Evolutionary conservation across 2,329 filamentous ascomycete species (phyloP).

Genomic region (Thermoascus crustaceus): DNA sequence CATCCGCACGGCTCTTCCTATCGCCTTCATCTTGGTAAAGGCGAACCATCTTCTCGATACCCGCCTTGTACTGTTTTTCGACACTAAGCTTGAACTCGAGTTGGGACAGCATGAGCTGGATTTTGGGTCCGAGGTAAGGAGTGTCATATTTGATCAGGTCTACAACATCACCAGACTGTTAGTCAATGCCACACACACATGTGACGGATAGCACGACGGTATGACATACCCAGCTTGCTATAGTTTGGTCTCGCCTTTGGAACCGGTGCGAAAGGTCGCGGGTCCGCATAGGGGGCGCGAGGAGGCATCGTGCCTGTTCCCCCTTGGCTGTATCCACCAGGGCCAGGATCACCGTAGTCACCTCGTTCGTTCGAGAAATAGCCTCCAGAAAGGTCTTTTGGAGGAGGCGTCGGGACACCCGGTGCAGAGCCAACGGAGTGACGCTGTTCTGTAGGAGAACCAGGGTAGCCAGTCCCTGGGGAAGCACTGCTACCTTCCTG

Average conservation of each 20-base stretch:
- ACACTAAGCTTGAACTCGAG: constrained; percentile 98
- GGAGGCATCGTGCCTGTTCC: constrained; percentile 71
- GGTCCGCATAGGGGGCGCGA: constrained; percentile 67
- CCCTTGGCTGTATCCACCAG: constrained; percentile 49
- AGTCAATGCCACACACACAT: neutral
- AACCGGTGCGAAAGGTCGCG: constrained; percentile 57
- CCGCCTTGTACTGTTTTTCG: constrained; percentile 97
- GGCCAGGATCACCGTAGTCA: constrained; percentile 53
- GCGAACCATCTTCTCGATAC: constrained; percentile 98
- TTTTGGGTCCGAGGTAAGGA: constrained; percentile 86
- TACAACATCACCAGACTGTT: constrained; percentile 31
- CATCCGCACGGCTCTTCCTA: constrained; percentile 88
- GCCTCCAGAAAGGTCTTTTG: constrained; percentile 56
- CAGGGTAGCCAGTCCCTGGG: constrained; percentile 7
- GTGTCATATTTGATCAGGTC: constrained; percentile 99
- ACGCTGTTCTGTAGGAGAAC: constrained; percentile 41
- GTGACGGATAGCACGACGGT: neutral
- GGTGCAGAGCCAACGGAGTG: constrained; percentile 36
- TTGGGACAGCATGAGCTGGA: constrained; percentile 97
- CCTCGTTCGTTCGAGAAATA: constrained; percentile 48
- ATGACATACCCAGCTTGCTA: constrained; percentile 77
- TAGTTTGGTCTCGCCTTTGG: constrained; percentile 80
- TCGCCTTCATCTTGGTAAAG: constrained; percentile 96
- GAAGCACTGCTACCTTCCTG: constrained; percentile 30
- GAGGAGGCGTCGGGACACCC: constrained; percentile 65